Conservation (phyloP, 1,139 yeast genomes). For the Diutina scorzettiae region DNA sequence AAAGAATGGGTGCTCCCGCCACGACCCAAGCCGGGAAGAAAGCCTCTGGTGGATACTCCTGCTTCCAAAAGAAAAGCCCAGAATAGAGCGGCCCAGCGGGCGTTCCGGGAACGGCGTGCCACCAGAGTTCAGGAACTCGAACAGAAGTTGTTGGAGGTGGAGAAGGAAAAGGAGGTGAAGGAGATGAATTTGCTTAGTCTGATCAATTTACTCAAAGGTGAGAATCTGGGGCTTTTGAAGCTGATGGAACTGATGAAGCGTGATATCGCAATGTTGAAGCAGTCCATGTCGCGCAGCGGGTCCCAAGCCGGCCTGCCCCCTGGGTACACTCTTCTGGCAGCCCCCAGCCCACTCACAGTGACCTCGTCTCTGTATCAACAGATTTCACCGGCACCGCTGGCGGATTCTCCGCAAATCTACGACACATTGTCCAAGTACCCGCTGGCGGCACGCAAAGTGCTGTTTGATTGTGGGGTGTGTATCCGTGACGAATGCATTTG, state of each 20-base stretch:
- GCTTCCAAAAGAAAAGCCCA: conserved; percentile 81
- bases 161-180: conserved; percentile 48
- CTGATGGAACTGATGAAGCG: conserved; percentile 3
- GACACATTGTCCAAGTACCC: conserved; percentile 5
- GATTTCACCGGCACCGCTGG: conserved; percentile 45
- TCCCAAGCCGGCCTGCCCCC: background rate
- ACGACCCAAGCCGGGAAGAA: conserved; percentile 81
- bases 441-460: conserved; percentile 5
- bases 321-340: background rate
- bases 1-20: conserved; percentile 89
- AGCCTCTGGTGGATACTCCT: conserved; percentile 67
- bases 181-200: conserved; percentile 34
- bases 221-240: background rate
- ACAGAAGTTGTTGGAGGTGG: conserved; percentile 43
- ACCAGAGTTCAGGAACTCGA: conserved; percentile 41
- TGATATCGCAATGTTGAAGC: background rate
- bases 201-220: conserved; percentile 8
- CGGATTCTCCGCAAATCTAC: conserved; percentile 29
- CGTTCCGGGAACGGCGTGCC: conserved; percentile 76
- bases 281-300: background rate
- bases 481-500: conserved; percentile 61
- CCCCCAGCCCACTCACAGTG: background rate
- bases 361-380: conserved; percentile 17
- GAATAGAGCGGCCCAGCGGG: conserved; percentile 91
- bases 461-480: conserved; percentile 50